Evolutionary conservation across 441 rosid species (phyloP), one percentile per base, ranked within the genome.

Genomic region (Hura crepitans): DNA sequence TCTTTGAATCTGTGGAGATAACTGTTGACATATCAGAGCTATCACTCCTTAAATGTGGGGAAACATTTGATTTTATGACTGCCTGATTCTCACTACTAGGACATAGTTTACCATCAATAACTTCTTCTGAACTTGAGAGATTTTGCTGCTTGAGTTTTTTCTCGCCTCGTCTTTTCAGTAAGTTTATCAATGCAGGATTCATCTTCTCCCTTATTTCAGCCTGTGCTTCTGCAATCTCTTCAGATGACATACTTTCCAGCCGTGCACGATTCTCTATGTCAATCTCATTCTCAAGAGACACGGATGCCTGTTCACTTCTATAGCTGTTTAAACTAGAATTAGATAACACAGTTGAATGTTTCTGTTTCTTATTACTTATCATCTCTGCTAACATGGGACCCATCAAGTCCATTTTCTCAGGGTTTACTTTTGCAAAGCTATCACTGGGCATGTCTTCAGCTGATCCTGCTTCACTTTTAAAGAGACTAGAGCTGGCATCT

Each of bases 131-230:
- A 43, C 71, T 62, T 20, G 82, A 70, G 73, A 72, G 62, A 71
- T 78, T 82, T 80, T 75, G 85, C 73, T 72, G 81, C 75, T 85
- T 90, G 66, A 82, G 28, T 74, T 89, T 92, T 53, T 77, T 80
- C 65, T 71, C 81, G 65, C 95, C 91, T 50, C 92, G 82, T 69
- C 82, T 86, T 81, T 82, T 89, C 65, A 92, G 81, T 73, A 87
- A 75, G 77, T 81, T 76, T 28, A 95, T 74, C 68, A 95, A 73
- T 49, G 88, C 77, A 80, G 96, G 95, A 70, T 90, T 71, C 87
- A 95, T 79, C 82, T 89, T 95, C 75, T 85, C 87, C 86, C 84
- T 77, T 79, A 95, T 81, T 84, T 90, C 99, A 77, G 92, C 84
- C 59, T 75, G 93, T 76, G 97, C 91, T 82, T 86, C 77, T n/a